A percentile compares a stretch with the other conserved stretches of the same genome.
phyloP scores from a whole-genome alignment of 192 early-diverging fungal genomes.

The Backusella tuberculispora region DNA sequence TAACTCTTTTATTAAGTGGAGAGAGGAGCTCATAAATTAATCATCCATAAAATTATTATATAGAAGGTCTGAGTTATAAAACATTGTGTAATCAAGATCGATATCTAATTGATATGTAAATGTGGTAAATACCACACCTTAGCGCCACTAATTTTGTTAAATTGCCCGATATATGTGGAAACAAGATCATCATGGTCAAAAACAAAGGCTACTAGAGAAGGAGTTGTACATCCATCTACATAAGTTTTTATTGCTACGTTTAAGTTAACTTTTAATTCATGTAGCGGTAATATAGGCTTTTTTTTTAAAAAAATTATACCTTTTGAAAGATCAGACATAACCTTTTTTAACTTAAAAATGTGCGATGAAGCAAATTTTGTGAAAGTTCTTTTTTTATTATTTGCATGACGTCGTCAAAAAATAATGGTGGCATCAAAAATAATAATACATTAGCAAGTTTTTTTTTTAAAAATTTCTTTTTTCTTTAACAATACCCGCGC shows the following conservation, averaged over 20 bases:
- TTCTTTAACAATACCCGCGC: too few relatives aligned
- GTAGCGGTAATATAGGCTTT: constrained; percentile 22
- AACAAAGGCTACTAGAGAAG: constrained; percentile 25
- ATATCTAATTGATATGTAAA: too few relatives aligned
- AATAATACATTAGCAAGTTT: too few relatives aligned
- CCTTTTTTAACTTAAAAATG: constrained; percentile 14
- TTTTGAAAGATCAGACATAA: constrained; percentile 25
- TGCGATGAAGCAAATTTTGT: constrained; percentile 2
- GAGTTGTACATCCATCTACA: constrained; percentile 17
- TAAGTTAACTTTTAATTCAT: constrained; percentile 20
- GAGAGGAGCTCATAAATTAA: too few relatives aligned
- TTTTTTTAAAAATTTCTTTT: too few relatives aligned
- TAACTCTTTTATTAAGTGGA: too few relatives aligned
- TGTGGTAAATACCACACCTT: too few relatives aligned
- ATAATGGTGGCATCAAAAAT: too few relatives aligned
- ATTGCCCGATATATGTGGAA: constrained; percentile 25
- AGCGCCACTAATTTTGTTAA: constrained; percentile 22
- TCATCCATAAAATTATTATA: too few relatives aligned
- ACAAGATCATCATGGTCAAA: constrained; percentile 23
- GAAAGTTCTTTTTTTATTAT: background rate
- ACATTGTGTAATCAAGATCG: too few relatives aligned
- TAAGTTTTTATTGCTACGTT: constrained; percentile 22
- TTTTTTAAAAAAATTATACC: constrained; percentile 12
- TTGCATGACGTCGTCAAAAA: too few relatives aligned
- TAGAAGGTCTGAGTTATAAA: too few relatives aligned